Evolutionary conservation across 306 rosid genomes (phyloP), one percentile per base, ranked within the genome.

Genomic region (Trichosanthes truncata): DNA sequence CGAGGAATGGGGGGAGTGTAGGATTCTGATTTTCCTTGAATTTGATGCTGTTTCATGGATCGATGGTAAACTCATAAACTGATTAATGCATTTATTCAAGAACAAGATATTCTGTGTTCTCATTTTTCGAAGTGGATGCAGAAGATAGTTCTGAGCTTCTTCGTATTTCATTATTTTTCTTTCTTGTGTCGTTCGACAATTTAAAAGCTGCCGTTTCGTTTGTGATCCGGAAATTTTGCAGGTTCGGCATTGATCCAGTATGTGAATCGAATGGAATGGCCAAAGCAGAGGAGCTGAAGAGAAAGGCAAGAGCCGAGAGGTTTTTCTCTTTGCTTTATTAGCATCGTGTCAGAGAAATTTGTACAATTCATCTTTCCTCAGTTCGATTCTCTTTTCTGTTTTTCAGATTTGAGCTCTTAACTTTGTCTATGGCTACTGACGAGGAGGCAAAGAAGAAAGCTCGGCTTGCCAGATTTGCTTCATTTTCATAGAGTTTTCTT

Each of bases 241-340:
- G 97, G 81, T 92, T 94, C 80, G 92, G 95, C 63, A 88, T 89
- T 67, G 83, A 67, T 6, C 72, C 88, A 26, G 29, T 89, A 4
- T 76, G 80, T 31, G 94, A 84, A 76, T 79, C 91, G 0, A 92
- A 89, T 29, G 60, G 80, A 52, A 81, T 89, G 4, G 89, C 79
- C 69, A 82, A 79, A 57, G 72, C 92, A 3, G 97, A 92, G 82
- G 93, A 89, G 61, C 85, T 85, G 79, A 94, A 92, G 85, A 89
- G 98, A 62, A 94, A 92, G 72, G 93, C 97, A 71, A 91, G 98
- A 82, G 97, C 92, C 12, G 97, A 91, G 84, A 92, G 98, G 97
- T 94, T 81, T 79, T 76, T 66, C 40, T 26, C 40, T 73, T 31
- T 49, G 61, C 40, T 56, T 36, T 14, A 23, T 18, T 31, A 4